phyloP scores from a whole-genome alignment of 2,329 filamentous ascomycete species.

The Neonectria hederae region DNA sequence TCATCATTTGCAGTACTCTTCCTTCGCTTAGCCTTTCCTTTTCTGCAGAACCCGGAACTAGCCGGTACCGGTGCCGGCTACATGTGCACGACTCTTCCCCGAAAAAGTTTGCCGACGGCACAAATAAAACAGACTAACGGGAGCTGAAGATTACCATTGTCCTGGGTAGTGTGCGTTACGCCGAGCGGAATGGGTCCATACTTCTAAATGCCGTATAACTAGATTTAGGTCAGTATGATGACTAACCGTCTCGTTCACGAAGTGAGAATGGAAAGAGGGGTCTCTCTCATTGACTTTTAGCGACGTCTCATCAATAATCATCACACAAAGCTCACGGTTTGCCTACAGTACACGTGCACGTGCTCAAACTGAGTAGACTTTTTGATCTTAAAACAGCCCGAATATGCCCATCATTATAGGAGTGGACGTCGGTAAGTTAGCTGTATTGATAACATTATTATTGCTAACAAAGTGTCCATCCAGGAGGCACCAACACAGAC shows the following conservation, averaged over 20 bases:
- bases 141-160: background rate
- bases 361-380: background rate
- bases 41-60: background rate
- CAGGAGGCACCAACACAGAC: constrained; percentile 23
- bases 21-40: background rate
- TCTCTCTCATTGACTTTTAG: background rate
- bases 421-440: constrained; percentile 18
- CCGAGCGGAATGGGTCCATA: background rate
- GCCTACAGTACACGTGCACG: background rate
- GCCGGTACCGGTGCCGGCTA: background rate
- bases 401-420: constrained; percentile 26
- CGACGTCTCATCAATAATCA: background rate
- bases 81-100: background rate
- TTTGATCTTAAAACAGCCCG: background rate
- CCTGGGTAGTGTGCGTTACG: background rate
- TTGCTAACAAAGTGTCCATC: background rate
- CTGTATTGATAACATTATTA: rapidly evolving
- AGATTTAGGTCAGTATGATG: background rate
- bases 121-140: background rate
- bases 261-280: background rate
- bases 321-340: background rate
- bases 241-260: background rate
- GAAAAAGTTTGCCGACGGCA: background rate
- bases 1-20: background rate
- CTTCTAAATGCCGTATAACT: background rate